Evolutionary conservation across 805 yeast species (phyloP), one percentile per base, ranked within the genome.

Genomic region (Wickerhamiella sergipiensis): DNA sequence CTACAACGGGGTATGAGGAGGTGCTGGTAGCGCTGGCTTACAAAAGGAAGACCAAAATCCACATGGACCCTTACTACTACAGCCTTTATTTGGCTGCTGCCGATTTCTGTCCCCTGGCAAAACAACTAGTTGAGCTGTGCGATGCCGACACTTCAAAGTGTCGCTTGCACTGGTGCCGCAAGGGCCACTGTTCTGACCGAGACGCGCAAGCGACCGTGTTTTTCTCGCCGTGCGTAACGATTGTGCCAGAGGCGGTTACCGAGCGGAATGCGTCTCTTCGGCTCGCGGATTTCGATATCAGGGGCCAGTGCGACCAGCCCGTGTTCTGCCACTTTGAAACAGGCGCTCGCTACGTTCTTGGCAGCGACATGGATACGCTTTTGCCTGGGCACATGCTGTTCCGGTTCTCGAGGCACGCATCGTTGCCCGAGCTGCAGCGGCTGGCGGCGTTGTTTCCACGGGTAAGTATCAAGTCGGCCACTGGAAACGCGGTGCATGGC

Each of bases 1-100:
- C 62, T 22, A 64, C 64, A 0, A 59, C 71, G 2, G 83, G 83
- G 2, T 77, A 76, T 54, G 85, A 79, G 56, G 77, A 76, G 49
- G 73, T 70, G 0, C 74, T 80, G 75, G 63, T 70, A 2, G 66
- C 67, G 5, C 55, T 76, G 3, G 61, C 65, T 0, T 48, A 57
- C 0, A 46, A 54, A 2, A 60, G 64, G 43, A 50, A 57, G 1
- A 56, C 61, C 2, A 57, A 57, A 38, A 53, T 70, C 9, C 73
- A 71, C 51, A 54, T 64, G 22, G 68, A 63, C 43, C n/a, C 48
- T 3, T 64, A 64, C 43, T 46, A 56, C 12, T 56, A 49, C 50
- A 42, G 55, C 13, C 55, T 67, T 33, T 62, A 62, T 24, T 19
- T 51, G 24, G 29, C 61, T 0, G 55, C 65, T 7, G 52, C 61